phyloP scores from a whole-genome alignment of 2,329 filamentous ascomycete genomes.

The Zelopaecilomyces penicillatus region DNA sequence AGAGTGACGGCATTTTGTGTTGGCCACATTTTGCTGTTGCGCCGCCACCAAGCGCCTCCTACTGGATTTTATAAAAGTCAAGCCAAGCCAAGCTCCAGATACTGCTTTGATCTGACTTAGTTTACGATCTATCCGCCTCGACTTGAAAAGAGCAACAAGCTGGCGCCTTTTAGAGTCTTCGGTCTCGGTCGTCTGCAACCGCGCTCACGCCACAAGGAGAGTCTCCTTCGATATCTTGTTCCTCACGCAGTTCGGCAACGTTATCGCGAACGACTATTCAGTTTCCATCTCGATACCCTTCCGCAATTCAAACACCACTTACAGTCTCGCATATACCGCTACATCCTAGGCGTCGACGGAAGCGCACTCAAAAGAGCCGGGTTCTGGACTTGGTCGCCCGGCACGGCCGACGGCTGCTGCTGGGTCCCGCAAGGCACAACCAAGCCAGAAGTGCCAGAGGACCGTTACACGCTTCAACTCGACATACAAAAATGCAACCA shows the following conservation, averaged over 20 bases:
- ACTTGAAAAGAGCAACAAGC: slow-evolving; percentile 18
- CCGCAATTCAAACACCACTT: slow-evolving; percentile 61
- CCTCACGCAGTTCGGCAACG: slow-evolving; percentile 53
- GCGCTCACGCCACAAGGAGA: slow-evolving; percentile 35
- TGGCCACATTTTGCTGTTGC: background rate
- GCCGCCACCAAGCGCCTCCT: background rate
- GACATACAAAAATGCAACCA: slow-evolving; percentile 21
- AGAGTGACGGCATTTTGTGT: slow-evolving; percentile 1
- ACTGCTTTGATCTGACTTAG: background rate
- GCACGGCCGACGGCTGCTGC: slow-evolving; percentile 37
- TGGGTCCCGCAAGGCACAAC: slow-evolving; percentile 26
- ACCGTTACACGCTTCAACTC: slow-evolving; percentile 19
- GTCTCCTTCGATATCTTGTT: slow-evolving; percentile 58
- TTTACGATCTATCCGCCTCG: background rate
- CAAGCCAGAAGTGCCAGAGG: slow-evolving; percentile 24
- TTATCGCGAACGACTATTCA: slow-evolving; percentile 57
- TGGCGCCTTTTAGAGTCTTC: slow-evolving; percentile 38
- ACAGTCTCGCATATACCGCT: slow-evolving; percentile 70
- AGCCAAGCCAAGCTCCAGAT: background rate
- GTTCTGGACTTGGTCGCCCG: slow-evolving; percentile 35
- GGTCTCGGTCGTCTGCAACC: slow-evolving; percentile 22
- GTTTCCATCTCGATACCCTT: slow-evolving; percentile 67
- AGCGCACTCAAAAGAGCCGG: slow-evolving; percentile 39
- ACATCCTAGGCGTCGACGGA: slow-evolving; percentile 57
- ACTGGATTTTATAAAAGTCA: slow-evolving; percentile 5